Conservation (phyloP, 2,329 filamentous ascomycete genomes). For the Colletotrichum sp. region DNA sequence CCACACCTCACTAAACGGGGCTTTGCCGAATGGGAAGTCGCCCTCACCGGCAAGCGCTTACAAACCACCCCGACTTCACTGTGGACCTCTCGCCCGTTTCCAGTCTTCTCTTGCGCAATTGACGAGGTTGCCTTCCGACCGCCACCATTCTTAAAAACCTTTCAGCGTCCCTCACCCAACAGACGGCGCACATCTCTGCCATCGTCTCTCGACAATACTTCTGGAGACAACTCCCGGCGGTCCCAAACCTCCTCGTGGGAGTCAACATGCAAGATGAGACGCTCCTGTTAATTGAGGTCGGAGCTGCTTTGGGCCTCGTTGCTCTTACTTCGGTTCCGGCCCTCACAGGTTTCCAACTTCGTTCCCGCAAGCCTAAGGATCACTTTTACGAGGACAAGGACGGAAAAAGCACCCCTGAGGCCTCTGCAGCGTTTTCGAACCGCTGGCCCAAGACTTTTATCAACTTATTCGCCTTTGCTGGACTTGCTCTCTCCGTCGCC, state of each 20-base stretch:
- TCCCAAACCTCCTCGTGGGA: not conserved
- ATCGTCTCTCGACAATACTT: not conserved
- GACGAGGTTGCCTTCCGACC: not conserved
- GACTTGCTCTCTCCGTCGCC: constrained; percentile 60
- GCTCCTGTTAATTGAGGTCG: constrained; percentile 14
- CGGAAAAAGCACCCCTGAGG: constrained; percentile 70
- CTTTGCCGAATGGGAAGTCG: not conserved
- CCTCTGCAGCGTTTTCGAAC: constrained; percentile 66
- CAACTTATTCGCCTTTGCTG: constrained; percentile 57
- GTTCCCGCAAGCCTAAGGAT: constrained; percentile 38
- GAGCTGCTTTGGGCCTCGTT: constrained; percentile 37
- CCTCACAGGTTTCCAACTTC: constrained; percentile 39
- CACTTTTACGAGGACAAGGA: constrained; percentile 72
- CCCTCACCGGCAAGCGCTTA: not conserved
- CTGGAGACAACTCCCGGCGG: not conserved
- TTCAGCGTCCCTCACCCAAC: not conserved
- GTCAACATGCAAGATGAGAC: constrained; percentile 20
- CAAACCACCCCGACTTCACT: not conserved
- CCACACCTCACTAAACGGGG: not conserved
- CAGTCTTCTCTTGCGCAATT: not conserved
- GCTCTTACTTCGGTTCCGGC: constrained; percentile 42
- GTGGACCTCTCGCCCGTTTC: not conserved
- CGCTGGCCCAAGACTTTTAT: constrained; percentile 61
- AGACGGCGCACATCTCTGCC: not conserved
- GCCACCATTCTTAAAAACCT: not conserved